Evolutionary conservation across 148 eudicot species (phyloP), one percentile per base, ranked within the genome.

Genomic region (Cornus controversa): DNA sequence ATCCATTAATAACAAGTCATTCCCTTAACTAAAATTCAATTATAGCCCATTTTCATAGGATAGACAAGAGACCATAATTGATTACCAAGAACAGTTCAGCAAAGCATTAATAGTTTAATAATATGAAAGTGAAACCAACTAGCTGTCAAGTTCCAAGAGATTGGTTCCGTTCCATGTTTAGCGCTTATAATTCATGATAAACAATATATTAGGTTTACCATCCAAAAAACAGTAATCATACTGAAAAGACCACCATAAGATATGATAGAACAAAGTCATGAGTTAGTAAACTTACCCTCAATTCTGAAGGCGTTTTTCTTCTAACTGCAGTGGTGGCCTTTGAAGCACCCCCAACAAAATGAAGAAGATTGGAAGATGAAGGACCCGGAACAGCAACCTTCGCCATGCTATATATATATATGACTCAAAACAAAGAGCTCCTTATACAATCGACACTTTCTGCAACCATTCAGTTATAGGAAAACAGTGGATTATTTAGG

Each of bases 221-320:
- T 24, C 45, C 31, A 36, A 25, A 40, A 25, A 63, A 7, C 13
- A 72, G 1, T 40, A 57, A 60, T 27, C 16, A 11, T 23, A 37
- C n/a, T 27, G 71, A 27, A 26, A 65, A 29, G 22, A 23, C 47
- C 20, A 57, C n/a, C 25, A 45, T 8, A 36, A 25, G 57, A 50
- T 50, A 16, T 18, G 29, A n/a, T 14, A 42, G 42, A 22, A 37
- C 27, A 10, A 71, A 58, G 40, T 25, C 10, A 29, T 28, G 71
- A 15, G 54, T 11, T 13, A 0, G n/a, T 60, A 13, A 77, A 72
- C 84, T 27, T 74, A 94, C 98, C 84, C 98, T 87, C 72, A 94
- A 77, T 73, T 94, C 96, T 10, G 98, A 92, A 2, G 97, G 98
- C 0, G 96, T 95, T 80, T 93, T 95, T 70, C 98, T 85, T 83